Conservation (phyloP, 306 rosid genomes). For the Cyclanthera cordifolia region DNA sequence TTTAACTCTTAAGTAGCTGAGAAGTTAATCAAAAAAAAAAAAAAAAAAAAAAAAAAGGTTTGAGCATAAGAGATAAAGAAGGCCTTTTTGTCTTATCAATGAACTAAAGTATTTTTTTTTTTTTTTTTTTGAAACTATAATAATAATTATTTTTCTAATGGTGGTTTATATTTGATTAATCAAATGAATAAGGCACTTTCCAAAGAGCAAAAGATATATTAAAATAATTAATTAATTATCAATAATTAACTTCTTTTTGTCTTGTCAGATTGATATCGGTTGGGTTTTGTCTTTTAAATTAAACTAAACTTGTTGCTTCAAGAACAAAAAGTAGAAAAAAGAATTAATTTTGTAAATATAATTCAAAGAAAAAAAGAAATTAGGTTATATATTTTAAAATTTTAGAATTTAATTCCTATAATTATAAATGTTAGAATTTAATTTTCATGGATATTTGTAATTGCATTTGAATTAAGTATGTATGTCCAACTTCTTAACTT, state of each 20-base stretch:
- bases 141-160: constrained; percentile 4
- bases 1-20: neutral
- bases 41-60: neutral
- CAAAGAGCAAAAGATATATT: neutral
- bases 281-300: constrained; percentile 8
- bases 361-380: too few species aligned
- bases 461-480: too few species aligned
- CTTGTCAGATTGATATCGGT: constrained; percentile 5
- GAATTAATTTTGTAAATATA: too few species aligned
- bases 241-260: constrained; percentile 11
- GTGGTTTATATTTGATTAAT: neutral
- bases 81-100: constrained; percentile 3
- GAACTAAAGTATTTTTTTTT: neutral
- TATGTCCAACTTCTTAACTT: too few species aligned
- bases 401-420: too few species aligned
- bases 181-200: neutral
- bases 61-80: constrained; percentile 12
- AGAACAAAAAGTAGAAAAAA: neutral
- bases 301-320: constrained; percentile 1
- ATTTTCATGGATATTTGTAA: too few species aligned
- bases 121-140: too few species aligned
- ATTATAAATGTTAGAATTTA: too few species aligned
- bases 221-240: neutral
- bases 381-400: too few species aligned
- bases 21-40: neutral